A percentile compares a stretch with the other conserved stretches of the same genome.
phyloP scores from a whole-genome alignment of 345 rosid genomes.

The Fremontodendron californicum region DNA sequence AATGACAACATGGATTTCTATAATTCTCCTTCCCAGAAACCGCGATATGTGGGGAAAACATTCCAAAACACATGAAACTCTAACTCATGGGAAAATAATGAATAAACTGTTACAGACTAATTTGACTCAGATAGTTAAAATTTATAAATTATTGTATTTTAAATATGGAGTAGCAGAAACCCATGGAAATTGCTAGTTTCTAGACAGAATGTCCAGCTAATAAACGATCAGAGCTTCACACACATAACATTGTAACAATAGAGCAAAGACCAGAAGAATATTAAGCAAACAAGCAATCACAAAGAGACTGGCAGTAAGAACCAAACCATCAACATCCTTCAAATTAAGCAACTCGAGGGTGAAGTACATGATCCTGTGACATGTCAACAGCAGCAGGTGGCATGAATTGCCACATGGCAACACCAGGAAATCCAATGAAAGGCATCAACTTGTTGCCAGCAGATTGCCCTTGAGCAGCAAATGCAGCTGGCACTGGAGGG shows the following conservation, averaged over 20 bases:
- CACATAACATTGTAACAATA: background rate
- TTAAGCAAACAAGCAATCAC: background rate
- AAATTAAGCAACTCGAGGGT: constrained; percentile 72
- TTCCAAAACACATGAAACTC: background rate
- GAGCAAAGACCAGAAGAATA: background rate
- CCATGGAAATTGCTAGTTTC: background rate
- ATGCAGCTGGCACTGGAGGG: constrained; percentile 54
- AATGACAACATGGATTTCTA: background rate
- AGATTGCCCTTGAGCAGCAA: constrained; percentile 73
- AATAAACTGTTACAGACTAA: background rate
- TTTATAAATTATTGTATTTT: background rate
- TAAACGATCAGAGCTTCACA: background rate
- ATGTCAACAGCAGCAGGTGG: constrained; percentile 93
- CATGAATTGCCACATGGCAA: constrained; percentile 97
- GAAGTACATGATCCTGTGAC: constrained; percentile 91
- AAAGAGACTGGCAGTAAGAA: background rate
- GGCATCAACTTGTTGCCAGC: constrained; percentile 88
- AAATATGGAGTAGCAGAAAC: background rate
- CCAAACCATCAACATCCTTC: constrained; percentile 6
- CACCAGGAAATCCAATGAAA: constrained; percentile 78
- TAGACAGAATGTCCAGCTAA: background rate
- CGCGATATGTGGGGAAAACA: background rate
- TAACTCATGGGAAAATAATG: background rate
- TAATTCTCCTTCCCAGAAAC: background rate
- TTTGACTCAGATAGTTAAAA: background rate